Conservation (phyloP, 768 basidiomycete genomes). For the Boletus subcaerulescens region DNA sequence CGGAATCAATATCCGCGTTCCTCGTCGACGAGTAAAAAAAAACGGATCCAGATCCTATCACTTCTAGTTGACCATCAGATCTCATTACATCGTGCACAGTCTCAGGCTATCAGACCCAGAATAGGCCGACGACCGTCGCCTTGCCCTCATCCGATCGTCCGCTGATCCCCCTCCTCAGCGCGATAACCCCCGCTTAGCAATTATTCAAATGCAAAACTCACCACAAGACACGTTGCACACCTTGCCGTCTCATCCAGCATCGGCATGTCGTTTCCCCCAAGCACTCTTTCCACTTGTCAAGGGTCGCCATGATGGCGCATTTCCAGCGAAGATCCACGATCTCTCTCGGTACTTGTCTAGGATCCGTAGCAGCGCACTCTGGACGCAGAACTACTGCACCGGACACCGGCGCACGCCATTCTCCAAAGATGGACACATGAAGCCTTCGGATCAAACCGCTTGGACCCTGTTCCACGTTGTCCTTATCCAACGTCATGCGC, state of each 20-base stretch:
- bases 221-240: conserved; percentile 14
- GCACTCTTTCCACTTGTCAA: not conserved
- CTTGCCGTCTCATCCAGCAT: not conserved
- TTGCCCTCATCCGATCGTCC: not conserved
- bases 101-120: not conserved
- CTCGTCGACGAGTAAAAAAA: conserved; percentile 2
- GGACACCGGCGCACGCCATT: not conserved
- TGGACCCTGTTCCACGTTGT: not conserved
- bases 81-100: not conserved
- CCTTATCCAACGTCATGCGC: conserved; percentile 3
- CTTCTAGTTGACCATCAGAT: conserved; percentile 1
- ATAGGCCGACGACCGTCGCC: not conserved
- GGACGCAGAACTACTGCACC: not conserved
- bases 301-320: conserved; percentile 2
- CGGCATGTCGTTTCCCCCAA: not conserved
- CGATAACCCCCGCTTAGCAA: not conserved
- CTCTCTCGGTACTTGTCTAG: not conserved
- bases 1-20: conserved; percentile 13
- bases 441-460: conserved; percentile 10
- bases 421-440: not conserved
- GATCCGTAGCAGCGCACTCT: conserved; percentile 12
- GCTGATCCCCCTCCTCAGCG: conserved; percentile 7
- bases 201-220: conserved; percentile 8
- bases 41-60: not conserved
- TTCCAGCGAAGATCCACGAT: not conserved